Percentiles rank a stretch among this genome's conserved stretches.
phyloP scores from a whole-genome alignment of 2,329 filamentous ascomycete species.

The Paecilomyces fulvus region DNA sequence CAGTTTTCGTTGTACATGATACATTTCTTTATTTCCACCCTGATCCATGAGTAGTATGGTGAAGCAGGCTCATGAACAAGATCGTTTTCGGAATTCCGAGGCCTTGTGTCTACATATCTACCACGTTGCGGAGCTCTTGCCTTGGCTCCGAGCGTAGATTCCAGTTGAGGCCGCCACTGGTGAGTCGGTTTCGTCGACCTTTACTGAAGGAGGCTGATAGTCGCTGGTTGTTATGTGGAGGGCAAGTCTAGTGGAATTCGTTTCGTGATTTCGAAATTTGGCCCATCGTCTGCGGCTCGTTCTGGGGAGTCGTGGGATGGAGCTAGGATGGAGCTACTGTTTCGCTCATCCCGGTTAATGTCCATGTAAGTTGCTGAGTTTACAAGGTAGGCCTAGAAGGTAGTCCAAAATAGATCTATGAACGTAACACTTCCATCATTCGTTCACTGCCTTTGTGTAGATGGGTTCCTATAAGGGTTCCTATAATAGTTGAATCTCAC shows the following conservation, averaged over 20 bases:
- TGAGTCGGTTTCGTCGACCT: slow-evolving; percentile 18
- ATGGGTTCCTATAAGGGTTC: no score
- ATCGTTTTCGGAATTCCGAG: neutral
- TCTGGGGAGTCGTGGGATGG: neutral
- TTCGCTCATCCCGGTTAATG: neutral
- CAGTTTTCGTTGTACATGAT: slow-evolving; percentile 21
- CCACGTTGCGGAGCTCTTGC: neutral
- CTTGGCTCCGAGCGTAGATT: neutral
- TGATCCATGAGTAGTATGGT: slow-evolving; percentile 29
- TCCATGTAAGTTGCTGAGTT: neutral
- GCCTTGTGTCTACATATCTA: neutral
- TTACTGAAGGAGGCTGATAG: slow-evolving; percentile 12
- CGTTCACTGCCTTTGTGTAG: no score
- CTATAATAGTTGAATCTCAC: no score
- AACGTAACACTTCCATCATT: neutral
- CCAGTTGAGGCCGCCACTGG: slow-evolving; percentile 8
- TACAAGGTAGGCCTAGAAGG: neutral
- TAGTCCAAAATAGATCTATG: neutral
- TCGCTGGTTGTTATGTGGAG: slow-evolving; percentile 1
- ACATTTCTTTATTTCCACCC: slow-evolving; percentile 18
- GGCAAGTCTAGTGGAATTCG: neutral
- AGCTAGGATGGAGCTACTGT: neutral
- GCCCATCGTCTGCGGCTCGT: neutral
- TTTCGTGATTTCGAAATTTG: neutral
- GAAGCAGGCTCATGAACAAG: slow-evolving; percentile 8